A percentile compares a stretch with the other conserved stretches of the same genome.
Conservation (phyloP, 1,284 basidiomycete genomes). For the Fomitiporia mediterranea region DNA sequence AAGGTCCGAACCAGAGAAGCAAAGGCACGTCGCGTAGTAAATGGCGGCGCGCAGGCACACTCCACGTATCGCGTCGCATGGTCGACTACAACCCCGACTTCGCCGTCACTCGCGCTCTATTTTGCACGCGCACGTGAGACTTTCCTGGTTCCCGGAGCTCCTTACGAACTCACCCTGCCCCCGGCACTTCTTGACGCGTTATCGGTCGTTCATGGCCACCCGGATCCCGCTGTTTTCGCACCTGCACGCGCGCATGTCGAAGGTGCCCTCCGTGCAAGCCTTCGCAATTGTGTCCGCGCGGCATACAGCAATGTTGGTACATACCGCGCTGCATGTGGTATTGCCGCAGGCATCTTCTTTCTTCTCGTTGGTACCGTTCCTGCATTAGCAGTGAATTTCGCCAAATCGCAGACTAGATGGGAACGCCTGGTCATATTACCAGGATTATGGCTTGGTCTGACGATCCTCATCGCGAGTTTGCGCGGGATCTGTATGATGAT, state of each 20-base stretch:
- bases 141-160: conserved; percentile 63
- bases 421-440: conserved; percentile 57
- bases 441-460: conserved; percentile 65
- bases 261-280: conserved; percentile 56
- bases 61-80: conserved; percentile 21
- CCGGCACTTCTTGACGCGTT: conserved; percentile 62
- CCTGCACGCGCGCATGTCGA: conserved; percentile 52
- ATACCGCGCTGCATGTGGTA: conserved; percentile 61
- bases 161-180: conserved; percentile 66
- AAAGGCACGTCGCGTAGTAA: neutral
- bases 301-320: conserved; percentile 76
- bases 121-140: conserved; percentile 73
- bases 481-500: conserved; percentile 67
- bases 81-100: conserved; percentile 29
- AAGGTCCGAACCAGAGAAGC: conserved; percentile 9
- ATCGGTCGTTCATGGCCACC: conserved; percentile 33
- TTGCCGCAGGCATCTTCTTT: conserved; percentile 50
- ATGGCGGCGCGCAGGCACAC: neutral
- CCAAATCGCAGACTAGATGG: conserved; percentile 43
- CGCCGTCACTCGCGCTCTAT: conserved; percentile 59
- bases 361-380: conserved; percentile 43
- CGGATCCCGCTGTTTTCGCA: conserved; percentile 59
- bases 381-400: conserved; percentile 48
- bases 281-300: conserved; percentile 62
- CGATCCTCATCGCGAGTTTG: conserved; percentile 55